Percentiles rank a stretch among this genome's conserved stretches.
Conservation (phyloP, 1,139 yeast species). For the Hansenula anomala region DNA sequence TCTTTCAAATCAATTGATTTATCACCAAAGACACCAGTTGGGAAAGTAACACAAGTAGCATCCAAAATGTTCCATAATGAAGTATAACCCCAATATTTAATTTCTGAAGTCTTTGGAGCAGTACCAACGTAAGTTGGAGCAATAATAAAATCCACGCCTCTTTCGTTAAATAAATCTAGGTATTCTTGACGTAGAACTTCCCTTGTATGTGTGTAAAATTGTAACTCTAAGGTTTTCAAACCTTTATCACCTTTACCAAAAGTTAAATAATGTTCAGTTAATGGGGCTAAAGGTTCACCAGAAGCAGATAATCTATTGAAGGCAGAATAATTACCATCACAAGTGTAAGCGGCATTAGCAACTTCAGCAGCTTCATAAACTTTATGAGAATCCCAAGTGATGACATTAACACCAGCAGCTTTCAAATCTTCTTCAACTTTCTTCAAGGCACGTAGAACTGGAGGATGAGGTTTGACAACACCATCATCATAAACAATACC, state of each 20-base stretch:
- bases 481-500: slow-evolving; percentile 44
- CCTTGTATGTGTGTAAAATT: slow-evolving; percentile 43
- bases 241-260: slow-evolving; percentile 52
- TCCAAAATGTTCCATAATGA: slow-evolving; percentile 63
- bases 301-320: slow-evolving; percentile 45
- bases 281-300: slow-evolving; percentile 61
- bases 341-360: slow-evolving; percentile 33
- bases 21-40: slow-evolving; percentile 59
- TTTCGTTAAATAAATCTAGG: slow-evolving; percentile 42
- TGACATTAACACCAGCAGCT: slow-evolving; percentile 39
- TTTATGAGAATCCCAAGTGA: slow-evolving; percentile 48
- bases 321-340: slow-evolving; percentile 60
- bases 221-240: slow-evolving; percentile 39
- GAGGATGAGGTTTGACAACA: slow-evolving; percentile 51
- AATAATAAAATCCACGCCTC: slow-evolving; percentile 62
- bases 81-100: slow-evolving; percentile 76
- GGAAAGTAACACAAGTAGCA: slow-evolving; percentile 56
- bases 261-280: slow-evolving; percentile 56
- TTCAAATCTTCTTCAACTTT: slow-evolving; percentile 33
- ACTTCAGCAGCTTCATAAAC: slow-evolving; percentile 47
- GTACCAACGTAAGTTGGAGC: slow-evolving; percentile 69
- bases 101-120: slow-evolving; percentile 63
- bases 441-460: slow-evolving; percentile 44
- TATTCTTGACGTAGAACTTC: slow-evolving; percentile 54
- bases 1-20: slow-evolving; percentile 21